Evolutionary conservation across 805 yeast species (phyloP).

Genomic region (Kazachstania psychrophila): DNA sequence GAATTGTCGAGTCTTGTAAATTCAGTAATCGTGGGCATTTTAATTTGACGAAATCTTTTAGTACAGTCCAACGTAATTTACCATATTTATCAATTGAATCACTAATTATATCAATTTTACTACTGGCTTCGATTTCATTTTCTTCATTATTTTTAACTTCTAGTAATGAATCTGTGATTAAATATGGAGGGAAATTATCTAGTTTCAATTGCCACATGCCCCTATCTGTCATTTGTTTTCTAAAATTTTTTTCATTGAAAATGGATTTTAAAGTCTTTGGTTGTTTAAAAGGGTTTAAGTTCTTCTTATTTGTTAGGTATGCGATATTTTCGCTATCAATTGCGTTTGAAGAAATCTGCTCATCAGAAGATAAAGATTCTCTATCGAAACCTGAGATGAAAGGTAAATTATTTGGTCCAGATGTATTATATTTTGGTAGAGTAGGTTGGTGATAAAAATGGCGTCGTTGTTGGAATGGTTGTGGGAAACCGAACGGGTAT

Average conservation of each 20-base stretch:
- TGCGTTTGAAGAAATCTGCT: background rate
- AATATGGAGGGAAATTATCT: constrained; percentile 28
- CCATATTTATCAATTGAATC: constrained; percentile 22
- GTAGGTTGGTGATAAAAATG: constrained; percentile 2
- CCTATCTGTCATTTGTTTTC: constrained; percentile 30
- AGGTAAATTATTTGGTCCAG: background rate
- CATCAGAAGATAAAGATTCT: background rate
- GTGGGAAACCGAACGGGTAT: constrained; percentile 1
- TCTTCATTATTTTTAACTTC: background rate
- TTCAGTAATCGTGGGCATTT: constrained; percentile 24
- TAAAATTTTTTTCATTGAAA: constrained; percentile 27
- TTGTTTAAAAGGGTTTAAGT: constrained; percentile 12
- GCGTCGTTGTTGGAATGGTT: constrained; percentile 1
- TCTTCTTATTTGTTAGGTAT: constrained; percentile 2
- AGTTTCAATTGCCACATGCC: constrained; percentile 28
- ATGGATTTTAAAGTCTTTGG: constrained; percentile 24
- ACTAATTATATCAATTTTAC: constrained; percentile 9
- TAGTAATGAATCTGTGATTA: constrained; percentile 16
- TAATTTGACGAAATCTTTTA: constrained; percentile 32
- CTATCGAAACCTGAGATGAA: background rate
- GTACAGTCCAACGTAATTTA: constrained; percentile 31
- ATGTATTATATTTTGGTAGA: background rate
- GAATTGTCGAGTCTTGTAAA: constrained; percentile 6
- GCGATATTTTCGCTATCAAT: constrained; percentile 1
- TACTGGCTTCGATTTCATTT: background rate